Base-by-base conservation (phyloP, 164 flowering plant species). In the Dillenia turbinata region DNA sequence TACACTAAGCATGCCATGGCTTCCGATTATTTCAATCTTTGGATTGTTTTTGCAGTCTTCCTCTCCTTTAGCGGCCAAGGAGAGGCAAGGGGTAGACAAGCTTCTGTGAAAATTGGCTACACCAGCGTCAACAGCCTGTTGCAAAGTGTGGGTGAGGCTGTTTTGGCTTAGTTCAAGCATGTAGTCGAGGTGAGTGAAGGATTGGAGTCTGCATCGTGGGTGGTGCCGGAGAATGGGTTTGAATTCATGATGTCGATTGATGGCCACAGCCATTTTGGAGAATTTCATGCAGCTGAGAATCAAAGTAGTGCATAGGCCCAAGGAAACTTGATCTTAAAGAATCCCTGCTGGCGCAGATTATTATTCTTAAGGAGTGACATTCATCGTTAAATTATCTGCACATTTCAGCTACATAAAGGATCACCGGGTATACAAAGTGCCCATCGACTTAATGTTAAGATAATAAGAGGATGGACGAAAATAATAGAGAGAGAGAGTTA, bases 81-180 rank as follows among this genome's bases (percentile, higher is more conserved):
- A 72, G 1, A 92, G 65, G 77, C 97, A 89, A 52, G 97, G 97
- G 9, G 94, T 87, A 66, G 97, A 92, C 61, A 72, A 70, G 75
- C 96, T 87, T 44, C 79, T 69, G 61, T 84, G 93, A 58, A 86
- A 26, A 60, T 65, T 63, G 12, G 69, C 51, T 12, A 19, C 22
- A 19, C 22, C 22, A 19, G 40, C 67, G 14, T 73, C 66, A 17
- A 77, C 61, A 40, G 81, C 69, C 47, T 68, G 73, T 51, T 70
- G 67, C 2, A 79, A 59, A 46, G 93, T 78, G 64, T 68, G 69
- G 22, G 80, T 59, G 12, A 72, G 16, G 49, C 69, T 73, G 52
- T 73, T 65, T 64, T 70, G 74, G 50, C 44, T 61, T 45, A 63
- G 71, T 54, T 83, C 83, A 52, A 77, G 67, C 65, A 69, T 53